phyloP scores from a whole-genome alignment of 148 eudicot genomes.

The Amaranthus palmeri region DNA sequence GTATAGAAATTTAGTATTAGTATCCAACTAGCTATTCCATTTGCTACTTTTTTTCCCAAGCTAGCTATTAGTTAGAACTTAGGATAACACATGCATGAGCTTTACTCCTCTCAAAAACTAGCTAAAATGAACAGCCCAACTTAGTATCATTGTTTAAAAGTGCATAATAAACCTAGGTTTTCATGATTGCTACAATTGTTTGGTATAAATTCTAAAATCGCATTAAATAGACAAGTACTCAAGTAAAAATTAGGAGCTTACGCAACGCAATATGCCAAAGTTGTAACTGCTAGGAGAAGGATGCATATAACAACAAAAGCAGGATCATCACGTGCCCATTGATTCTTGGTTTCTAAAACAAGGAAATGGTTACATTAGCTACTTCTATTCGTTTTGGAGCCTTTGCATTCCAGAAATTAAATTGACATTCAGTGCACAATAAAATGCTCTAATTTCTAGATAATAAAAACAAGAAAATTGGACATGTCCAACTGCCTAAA shows the following conservation, averaged over 20 bases:
- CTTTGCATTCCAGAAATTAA: neutral
- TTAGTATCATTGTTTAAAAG: neutral
- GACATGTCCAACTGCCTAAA: neutral
- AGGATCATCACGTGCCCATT: conserved; percentile 99
- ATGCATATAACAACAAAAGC: conserved; percentile 95
- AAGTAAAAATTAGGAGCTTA: conserved; percentile 42
- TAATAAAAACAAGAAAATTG: neutral
- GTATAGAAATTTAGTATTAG: neutral
- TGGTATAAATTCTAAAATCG: neutral
- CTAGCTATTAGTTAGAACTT: no score
- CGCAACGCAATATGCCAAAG: conserved; percentile 94
- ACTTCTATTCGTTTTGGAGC: neutral
- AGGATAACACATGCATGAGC: no score
- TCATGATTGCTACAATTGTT: neutral
- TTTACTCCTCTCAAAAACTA: neutral
- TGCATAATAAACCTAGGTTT: neutral
- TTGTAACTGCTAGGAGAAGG: conserved; percentile 75
- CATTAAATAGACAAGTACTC: neutral
- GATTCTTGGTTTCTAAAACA: conserved; percentile 94
- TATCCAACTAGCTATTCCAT: neutral
- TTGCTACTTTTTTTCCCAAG: no score
- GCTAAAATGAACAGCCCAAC: neutral
- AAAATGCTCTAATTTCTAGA: conserved; percentile 3
- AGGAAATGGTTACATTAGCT: conserved; percentile 18
- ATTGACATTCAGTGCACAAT: neutral